Conservation (phyloP, 2,329 filamentous ascomycete species). For the Kalmusia sp. region DNA sequence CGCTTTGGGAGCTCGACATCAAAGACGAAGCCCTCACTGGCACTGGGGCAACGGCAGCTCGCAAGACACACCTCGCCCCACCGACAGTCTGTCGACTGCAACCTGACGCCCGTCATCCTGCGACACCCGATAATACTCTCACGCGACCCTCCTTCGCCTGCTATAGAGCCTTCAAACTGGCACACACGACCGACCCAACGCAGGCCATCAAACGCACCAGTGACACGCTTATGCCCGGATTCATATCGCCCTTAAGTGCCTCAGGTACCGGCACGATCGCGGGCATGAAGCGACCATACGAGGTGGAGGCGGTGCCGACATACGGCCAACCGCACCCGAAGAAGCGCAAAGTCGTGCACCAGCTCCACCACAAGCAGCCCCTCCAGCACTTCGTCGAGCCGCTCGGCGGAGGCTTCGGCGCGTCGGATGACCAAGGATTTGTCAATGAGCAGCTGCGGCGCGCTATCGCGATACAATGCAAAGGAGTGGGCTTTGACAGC, state of each 20-base stretch:
- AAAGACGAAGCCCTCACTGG: conserved; percentile 18
- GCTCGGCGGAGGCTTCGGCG: conserved; percentile 40
- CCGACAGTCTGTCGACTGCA: not conserved
- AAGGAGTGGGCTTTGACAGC: conserved; percentile 61
- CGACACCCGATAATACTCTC: not conserved
- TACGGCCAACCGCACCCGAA: conserved; percentile 36
- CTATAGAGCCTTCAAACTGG: conserved; percentile 18
- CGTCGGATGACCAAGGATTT: conserved; percentile 53
- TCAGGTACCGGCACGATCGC: conserved; percentile 37
- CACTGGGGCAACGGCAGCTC: conserved; percentile 2
- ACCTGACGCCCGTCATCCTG: not conserved
- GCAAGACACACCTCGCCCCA: not conserved
- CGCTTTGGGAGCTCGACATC: conserved; percentile 25
- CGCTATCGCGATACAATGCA: conserved; percentile 61
- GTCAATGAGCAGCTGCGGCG: conserved; percentile 63
- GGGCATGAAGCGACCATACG: conserved; percentile 44
- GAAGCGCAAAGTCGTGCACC: conserved; percentile 43
- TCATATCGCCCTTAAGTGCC: conserved; percentile 37
- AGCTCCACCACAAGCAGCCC: conserved; percentile 45
- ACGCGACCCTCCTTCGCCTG: conserved; percentile 8
- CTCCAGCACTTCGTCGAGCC: conserved; percentile 40
- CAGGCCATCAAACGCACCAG: conserved; percentile 11
- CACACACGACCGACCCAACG: conserved; percentile 2
- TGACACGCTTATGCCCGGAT: conserved; percentile 41
- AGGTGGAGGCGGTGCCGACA: conserved; percentile 25